A percentile compares a stretch with the other conserved stretches of the same genome.
phyloP scores from a whole-genome alignment of 2,329 filamentous ascomycete genomes.

The Monilinia polystroma region DNA sequence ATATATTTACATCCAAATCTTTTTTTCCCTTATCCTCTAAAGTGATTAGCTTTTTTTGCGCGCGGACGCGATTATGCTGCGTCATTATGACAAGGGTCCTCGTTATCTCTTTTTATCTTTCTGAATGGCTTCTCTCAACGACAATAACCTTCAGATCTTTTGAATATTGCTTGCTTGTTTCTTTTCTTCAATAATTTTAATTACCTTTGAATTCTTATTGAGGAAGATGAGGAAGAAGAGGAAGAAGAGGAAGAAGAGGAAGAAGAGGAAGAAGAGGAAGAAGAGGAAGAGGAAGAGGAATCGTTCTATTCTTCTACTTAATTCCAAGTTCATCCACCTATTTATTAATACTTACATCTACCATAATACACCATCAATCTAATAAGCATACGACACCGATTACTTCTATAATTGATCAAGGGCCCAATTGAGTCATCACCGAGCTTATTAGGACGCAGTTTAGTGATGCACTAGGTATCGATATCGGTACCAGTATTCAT shows the following conservation, averaged over 20 bases:
- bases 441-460: slow-evolving; percentile 4
- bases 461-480: not conserved
- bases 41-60: not conserved
- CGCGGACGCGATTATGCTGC: slow-evolving; percentile 7
- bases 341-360: too few species aligned
- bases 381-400: too few species aligned
- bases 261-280: too few species aligned
- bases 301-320: not conserved
- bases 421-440: slow-evolving; percentile 8
- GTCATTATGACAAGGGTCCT: slow-evolving; percentile 9
- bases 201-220: too few species aligned
- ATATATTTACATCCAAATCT: not conserved
- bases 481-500: too few species aligned
- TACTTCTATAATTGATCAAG: too few species aligned
- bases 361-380: too few species aligned
- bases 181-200: too few species aligned
- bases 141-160: not conserved
- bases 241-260: too few species aligned
- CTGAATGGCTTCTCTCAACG: not conserved
- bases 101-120: not conserved
- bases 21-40: not conserved
- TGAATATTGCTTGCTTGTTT: not conserved
- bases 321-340: not conserved
- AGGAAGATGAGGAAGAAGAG: too few species aligned
- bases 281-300: too few species aligned